Base-by-base conservation (phyloP, 352 stramenopile genomes). In the Phytophthora capsici region DNA sequence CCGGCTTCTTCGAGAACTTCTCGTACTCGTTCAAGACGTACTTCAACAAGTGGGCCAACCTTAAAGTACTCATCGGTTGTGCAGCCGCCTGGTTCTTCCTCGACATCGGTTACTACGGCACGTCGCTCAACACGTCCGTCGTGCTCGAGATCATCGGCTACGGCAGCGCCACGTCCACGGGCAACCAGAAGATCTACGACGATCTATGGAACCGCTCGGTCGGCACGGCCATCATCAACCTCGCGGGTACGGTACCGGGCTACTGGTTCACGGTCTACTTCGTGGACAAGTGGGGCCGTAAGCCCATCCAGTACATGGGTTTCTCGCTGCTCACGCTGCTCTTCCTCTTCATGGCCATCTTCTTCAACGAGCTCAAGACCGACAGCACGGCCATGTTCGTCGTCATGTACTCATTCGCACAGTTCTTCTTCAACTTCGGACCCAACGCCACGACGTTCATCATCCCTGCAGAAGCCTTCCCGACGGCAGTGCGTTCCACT, bases 381-480 rank as follows among this genome's bases (percentile, higher is more conserved):
- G 48, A 75, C 50, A 63, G 58, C 59, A 73, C 49, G 45, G 58
- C 70, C 32, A 19, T 80, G 6, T 84, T 85, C 53, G 71, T 85
- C 23, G 66, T 82, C 55, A 77, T 85, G 55, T 81, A 84, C 67
- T 57, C 70, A 52, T 78, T 88, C 51, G 72, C 78, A 46, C 73
- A 84, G 57, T 84, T 87, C 64, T 84, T 83, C 52, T 84, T 84
- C 66, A 84, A 88, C 61, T 89, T 93, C 62, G 82, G 82, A 1
- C 82, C 84, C 41, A 90, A 90, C 66, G 69, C 78, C 38, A 95
- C 89, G 14, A 96, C 89, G 14, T 96, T 95, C 72, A 83, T 96
- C 50, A 90, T 95, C 57, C 86, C 89, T 1, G 81, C 87, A 4
- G 89, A 95, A 66, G 75, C 93, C 3, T 94, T 95, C 65, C 87